phyloP scores from a whole-genome alignment of 495 filamentous ascomycete genomes.

The Bacidia gigantensis region DNA sequence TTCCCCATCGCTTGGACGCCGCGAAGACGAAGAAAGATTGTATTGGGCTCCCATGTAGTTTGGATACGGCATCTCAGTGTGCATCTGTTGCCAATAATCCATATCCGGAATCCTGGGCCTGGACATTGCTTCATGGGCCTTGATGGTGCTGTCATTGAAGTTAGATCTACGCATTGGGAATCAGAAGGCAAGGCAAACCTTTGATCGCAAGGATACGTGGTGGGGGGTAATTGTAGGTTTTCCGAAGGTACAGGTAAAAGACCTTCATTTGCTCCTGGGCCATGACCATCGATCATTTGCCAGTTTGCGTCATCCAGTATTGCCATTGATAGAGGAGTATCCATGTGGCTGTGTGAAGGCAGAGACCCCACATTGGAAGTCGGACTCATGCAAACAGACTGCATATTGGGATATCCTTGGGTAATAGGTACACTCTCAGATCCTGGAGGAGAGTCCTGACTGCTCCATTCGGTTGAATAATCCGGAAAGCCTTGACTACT shows the following conservation, averaged over 20 bases:
- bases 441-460: neutral
- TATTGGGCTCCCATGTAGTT: neutral
- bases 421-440: neutral
- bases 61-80: neutral
- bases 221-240: neutral
- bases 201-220: neutral
- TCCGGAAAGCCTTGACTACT: neutral
- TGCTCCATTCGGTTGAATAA: neutral
- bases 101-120: neutral
- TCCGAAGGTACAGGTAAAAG: neutral
- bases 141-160: neutral
- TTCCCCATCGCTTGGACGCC: constrained; percentile 34
- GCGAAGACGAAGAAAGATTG: constrained; percentile 13
- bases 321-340: neutral
- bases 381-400: neutral
- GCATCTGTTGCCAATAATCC: neutral
- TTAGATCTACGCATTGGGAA: neutral
- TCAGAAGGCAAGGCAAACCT: constrained; percentile 1
- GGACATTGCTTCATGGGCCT: neutral
- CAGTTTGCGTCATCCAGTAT: constrained; percentile 3
- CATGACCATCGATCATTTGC: neutral
- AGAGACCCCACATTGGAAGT: neutral
- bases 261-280: neutral
- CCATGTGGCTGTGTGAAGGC: neutral
- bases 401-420: neutral